Percentiles rank a stretch among this genome's conserved stretches.
phyloP scores from a whole-genome alignment of 768 basidiomycete genomes.

The Xerocomus spinulosus region DNA sequence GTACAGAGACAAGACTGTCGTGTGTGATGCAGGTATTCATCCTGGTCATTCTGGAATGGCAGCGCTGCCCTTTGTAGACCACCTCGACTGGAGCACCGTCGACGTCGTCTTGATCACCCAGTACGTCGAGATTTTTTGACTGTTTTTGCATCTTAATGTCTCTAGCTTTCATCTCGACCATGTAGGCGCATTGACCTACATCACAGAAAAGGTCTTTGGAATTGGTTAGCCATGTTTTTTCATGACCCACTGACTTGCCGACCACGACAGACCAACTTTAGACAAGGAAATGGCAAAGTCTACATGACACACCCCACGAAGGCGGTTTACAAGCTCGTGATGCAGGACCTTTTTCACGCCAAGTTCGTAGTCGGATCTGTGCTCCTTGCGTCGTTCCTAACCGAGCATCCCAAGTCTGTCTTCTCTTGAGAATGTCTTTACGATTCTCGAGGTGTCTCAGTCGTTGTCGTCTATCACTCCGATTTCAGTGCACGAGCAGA shows the following conservation, averaged over 20 bases:
- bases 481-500: constrained; percentile 85
- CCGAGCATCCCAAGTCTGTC: constrained; percentile 40
- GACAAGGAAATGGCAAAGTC: constrained; percentile 91
- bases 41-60: constrained; percentile 92
- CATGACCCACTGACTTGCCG: neutral
- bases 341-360: constrained; percentile 95
- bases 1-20: constrained; percentile 84
- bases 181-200: constrained; percentile 91
- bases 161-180: constrained; percentile 93
- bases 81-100: constrained; percentile 95
- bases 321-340: constrained; percentile 94
- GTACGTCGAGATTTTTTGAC: constrained; percentile 43
- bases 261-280: constrained; percentile 87
- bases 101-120: constrained; percentile 93
- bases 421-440: constrained; percentile 69
- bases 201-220: constrained; percentile 90
- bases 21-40: constrained; percentile 94
- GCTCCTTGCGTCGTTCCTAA: neutral
- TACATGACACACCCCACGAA: constrained; percentile 99
- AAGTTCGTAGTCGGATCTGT: constrained; percentile 46
- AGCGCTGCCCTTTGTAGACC: constrained; percentile 90
- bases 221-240: neutral
- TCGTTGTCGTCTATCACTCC: constrained; percentile 80
- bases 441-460: constrained; percentile 70
- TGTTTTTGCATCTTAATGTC: neutral